These are phyloP conservation scores for Suzukiozyma palmioleophila DNA, from an alignment of 1,139 yeast species.

Conservation along the genomic window DNA sequence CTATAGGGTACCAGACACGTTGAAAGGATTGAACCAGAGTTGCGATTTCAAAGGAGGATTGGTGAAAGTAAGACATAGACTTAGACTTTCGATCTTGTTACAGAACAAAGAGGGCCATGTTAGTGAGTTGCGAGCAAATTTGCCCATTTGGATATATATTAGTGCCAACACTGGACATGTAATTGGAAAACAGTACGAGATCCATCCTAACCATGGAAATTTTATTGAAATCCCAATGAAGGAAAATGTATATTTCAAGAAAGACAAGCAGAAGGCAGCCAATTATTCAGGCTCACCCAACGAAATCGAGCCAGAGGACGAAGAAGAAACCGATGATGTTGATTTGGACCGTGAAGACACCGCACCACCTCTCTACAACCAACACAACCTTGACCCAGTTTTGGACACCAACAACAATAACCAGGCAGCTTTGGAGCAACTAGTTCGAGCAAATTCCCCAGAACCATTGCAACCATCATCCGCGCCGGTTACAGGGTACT, in stretches of 20 bases:
- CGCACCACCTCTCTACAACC: constrained; percentile 43
- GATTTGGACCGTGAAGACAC: constrained; percentile 27
- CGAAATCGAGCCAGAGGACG: constrained; percentile 9
- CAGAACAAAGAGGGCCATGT: constrained; percentile 60
- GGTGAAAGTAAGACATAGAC: constrained; percentile 56
- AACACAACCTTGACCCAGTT: constrained; percentile 32
- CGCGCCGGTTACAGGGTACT: constrained; percentile 17
- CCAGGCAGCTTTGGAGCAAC: constrained; percentile 38
- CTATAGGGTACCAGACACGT: constrained; percentile 47
- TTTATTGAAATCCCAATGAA: constrained; percentile 34
- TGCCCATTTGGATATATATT: constrained; percentile 58
- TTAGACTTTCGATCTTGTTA: constrained; percentile 52
- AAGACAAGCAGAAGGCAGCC: constrained; percentile 11
- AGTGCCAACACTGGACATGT: constrained; percentile 50
- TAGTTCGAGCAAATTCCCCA: constrained; percentile 17
- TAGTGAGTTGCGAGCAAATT: constrained; percentile 64
- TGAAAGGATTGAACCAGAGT: constrained; percentile 54
- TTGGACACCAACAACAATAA: constrained; percentile 32
- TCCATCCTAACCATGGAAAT: constrained; percentile 47
- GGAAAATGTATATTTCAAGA: constrained; percentile 35
- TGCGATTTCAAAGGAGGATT: constrained; percentile 47
- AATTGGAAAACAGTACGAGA: constrained; percentile 46
- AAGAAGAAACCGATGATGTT: constrained; percentile 14
- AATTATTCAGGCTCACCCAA: constrained; percentile 10
- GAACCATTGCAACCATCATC: constrained; percentile 10